A percentile compares a stretch with the other conserved stretches of the same genome.
phyloP scores from a whole-genome alignment of 2,329 filamentous ascomycete species.

The Hypoxylon sp. region DNA sequence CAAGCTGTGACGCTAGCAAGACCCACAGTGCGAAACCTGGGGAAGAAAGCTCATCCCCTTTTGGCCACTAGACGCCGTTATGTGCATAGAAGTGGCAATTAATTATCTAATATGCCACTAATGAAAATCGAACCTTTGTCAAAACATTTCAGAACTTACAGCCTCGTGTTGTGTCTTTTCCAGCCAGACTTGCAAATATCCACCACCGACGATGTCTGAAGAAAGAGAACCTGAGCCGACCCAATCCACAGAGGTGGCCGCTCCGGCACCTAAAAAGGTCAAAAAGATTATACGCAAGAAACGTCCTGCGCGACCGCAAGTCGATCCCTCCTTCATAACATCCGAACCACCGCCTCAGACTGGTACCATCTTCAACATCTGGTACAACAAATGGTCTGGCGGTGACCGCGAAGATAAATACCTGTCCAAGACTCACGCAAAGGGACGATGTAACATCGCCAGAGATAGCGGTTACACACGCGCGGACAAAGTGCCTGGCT shows the following conservation, averaged over 20 bases:
- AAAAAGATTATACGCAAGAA: constrained; percentile 93
- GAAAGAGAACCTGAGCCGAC: constrained; percentile 49
- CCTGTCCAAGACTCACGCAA: constrained; percentile 83
- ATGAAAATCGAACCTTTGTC: constrained; percentile 5
- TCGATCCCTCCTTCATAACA: constrained; percentile 86
- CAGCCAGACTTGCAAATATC: constrained; percentile 18
- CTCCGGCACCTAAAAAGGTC: constrained; percentile 71
- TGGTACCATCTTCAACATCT: constrained; percentile 96
- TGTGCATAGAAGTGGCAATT: constrained; percentile 1
- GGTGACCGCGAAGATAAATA: constrained; percentile 95
- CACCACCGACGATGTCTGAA: constrained; percentile 48
- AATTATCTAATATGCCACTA: constrained; percentile 23
- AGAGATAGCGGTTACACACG: constrained; percentile 83
- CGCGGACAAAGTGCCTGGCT: constrained; percentile 81
- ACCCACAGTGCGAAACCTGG: constrained; percentile 25
- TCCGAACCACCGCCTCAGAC: constrained; percentile 91
- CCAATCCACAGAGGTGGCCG: constrained; percentile 59
- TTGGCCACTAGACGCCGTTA: constrained; percentile 11
- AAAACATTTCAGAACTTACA: constrained; percentile 31
- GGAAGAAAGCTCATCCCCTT: constrained; percentile 17
- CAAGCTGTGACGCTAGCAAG: background rate
- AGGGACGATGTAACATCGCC: constrained; percentile 87
- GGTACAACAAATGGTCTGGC: constrained; percentile 98
- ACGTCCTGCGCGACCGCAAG: constrained; percentile 88
- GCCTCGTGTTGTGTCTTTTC: constrained; percentile 29